Evolutionary conservation across 2,329 filamentous ascomycete species (phyloP).

Genomic region (Leptographium radiaticola): DNA sequence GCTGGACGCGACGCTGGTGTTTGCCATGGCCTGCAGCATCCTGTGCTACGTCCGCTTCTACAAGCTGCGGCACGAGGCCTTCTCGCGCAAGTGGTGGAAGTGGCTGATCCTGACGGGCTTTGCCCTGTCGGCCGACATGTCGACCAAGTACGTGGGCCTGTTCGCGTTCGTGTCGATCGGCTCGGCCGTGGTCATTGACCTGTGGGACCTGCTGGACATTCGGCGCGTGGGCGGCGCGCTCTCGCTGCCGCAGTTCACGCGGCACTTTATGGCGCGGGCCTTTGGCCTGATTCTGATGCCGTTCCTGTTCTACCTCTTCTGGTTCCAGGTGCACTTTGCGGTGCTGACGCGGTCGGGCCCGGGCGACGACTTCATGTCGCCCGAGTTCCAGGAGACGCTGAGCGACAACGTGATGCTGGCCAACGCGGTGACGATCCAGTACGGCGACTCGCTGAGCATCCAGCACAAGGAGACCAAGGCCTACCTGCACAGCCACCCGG

Average conservation of each 20-base stretch:
- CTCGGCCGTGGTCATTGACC: constrained; percentile 81
- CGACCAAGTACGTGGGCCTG: constrained; percentile 91
- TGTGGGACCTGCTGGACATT: constrained; percentile 89
- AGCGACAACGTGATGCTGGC: constrained; percentile 89
- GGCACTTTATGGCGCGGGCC: constrained; percentile 82
- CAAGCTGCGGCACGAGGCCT: constrained; percentile 80
- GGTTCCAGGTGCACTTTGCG: constrained; percentile 98
- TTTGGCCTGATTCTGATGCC: constrained; percentile 79
- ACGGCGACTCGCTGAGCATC: constrained; percentile 77
- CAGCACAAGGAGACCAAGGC: constrained; percentile 96
- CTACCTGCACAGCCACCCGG: constrained; percentile 86
- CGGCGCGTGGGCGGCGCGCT: constrained; percentile 75
- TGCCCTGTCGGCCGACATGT: constrained; percentile 91
- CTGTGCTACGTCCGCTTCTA: constrained; percentile 96
- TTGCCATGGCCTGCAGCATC: constrained; percentile 92
- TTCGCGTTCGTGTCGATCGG: constrained; percentile 98
- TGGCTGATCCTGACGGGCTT: constrained; percentile 95
- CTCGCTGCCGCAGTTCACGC: constrained; percentile 63
- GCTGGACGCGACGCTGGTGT: constrained; percentile 82
- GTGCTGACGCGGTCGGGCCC: constrained; percentile 81
- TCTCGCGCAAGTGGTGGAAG: constrained; percentile 98
- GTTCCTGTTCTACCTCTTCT: constrained; percentile 97
- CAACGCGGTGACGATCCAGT: constrained; percentile 75
- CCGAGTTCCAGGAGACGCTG: constrained; percentile 93
- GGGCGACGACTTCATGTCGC: constrained; percentile 97